These are phyloP conservation scores for Protoeuglena noctilucae DNA, from an alignment of 139 green algal species.

Conservation along the genomic window DNA sequence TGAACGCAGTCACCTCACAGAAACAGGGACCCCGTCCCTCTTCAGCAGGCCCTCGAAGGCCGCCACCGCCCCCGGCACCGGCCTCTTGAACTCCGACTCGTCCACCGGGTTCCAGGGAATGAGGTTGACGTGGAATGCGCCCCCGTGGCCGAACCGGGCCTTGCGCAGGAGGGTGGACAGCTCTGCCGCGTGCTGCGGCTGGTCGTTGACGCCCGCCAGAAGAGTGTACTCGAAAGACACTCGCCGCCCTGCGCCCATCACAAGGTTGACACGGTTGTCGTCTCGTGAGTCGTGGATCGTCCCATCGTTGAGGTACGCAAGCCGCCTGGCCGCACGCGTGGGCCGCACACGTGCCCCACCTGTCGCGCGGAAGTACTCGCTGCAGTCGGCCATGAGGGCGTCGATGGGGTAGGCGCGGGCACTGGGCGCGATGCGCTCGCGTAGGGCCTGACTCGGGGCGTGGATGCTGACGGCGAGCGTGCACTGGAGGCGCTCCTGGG, in stretches of 20 bases:
- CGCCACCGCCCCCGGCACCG: conserved; percentile 18
- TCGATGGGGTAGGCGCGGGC: conserved; percentile 70
- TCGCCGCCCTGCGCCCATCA: too few relatives aligned
- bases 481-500: conserved; percentile 27
- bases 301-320: too few relatives aligned
- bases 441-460: conserved; percentile 54
- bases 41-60: conserved; percentile 52
- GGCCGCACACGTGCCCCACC: too few relatives aligned
- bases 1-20: conserved; percentile 36
- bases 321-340: too few relatives aligned
- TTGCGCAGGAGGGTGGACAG: conserved; percentile 50
- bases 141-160: conserved; percentile 36
- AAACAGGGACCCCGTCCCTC: conserved; percentile 26
- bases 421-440: conserved; percentile 42
- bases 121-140: conserved; percentile 81
- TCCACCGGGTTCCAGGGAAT: conserved; percentile 89
- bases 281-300: too few relatives aligned
- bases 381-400: conserved; percentile 61
- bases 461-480: conserved; percentile 74
- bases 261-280: too few relatives aligned
- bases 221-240: too few relatives aligned
- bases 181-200: conserved; percentile 41
- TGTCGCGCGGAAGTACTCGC: conserved; percentile 36
- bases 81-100: conserved; percentile 61
- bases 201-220: conserved; percentile 66